phyloP scores from a whole-genome alignment of 225 moss, liverwort and hornwort species.

The Takakia lepidozioides region DNA sequence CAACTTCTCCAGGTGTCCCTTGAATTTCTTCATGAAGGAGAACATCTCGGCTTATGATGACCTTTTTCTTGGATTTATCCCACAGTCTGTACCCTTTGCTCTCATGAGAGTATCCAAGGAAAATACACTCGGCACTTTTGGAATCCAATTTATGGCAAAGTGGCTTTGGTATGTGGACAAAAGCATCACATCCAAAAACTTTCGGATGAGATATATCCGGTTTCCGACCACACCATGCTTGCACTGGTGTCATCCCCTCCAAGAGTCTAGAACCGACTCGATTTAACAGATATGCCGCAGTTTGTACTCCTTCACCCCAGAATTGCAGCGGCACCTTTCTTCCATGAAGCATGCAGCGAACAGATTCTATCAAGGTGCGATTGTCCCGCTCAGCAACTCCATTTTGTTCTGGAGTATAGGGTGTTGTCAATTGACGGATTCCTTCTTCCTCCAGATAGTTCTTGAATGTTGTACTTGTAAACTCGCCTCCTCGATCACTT shows the following conservation, averaged over 20 bases:
- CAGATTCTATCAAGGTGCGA: too few relatives aligned
- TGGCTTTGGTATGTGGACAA: not conserved
- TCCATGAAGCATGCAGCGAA: too few relatives aligned
- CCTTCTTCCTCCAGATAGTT: too few relatives aligned
- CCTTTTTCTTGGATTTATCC: not conserved
- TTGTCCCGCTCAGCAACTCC: too few relatives aligned
- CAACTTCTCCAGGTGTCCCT: not conserved
- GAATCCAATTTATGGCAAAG: conserved; percentile 1
- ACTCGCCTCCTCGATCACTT: not conserved
- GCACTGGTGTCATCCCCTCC: conserved; percentile 1
- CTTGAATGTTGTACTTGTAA: too few relatives aligned
- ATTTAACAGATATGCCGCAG: too few relatives aligned
- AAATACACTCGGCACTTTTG: not conserved
- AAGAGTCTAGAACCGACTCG: not conserved
- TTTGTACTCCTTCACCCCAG: not conserved
- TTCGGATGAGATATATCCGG: not conserved
- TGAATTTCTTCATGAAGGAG: not conserved
- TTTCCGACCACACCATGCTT: conserved; percentile 4
- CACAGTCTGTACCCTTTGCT: conserved; percentile 1
- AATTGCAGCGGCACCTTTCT: not conserved
- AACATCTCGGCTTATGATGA: not conserved
- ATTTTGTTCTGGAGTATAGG: too few relatives aligned
- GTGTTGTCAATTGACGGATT: too few relatives aligned
- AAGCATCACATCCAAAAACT: not conserved
- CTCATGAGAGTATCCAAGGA: not conserved